Evolutionary conservation across 495 filamentous ascomycete species (phyloP), one percentile per base, ranked within the genome.

Genomic region (Penicillium goetzii): DNA sequence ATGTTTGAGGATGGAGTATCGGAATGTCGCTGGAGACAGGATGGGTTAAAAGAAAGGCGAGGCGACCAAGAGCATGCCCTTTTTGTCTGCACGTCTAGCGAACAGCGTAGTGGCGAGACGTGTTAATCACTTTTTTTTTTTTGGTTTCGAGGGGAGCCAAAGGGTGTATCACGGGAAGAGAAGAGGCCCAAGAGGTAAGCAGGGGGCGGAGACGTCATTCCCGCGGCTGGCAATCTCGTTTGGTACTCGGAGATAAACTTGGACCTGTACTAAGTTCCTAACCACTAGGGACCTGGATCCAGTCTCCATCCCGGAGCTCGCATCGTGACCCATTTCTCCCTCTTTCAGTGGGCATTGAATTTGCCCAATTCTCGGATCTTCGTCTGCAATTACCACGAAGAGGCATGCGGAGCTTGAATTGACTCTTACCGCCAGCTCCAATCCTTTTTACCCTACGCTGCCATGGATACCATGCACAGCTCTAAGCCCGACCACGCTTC

Each of bases 191-290:
- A 21, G 30, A 33, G 17, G 14, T 52, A 58, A 52, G 57, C 65
- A 63, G 62, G 49, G 36, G 56, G 55, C 25, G 56, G 32, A 63
- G 67, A 72, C 76, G 76, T 78, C 76, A 78, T 78, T 73, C 68
- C 68, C 66, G 68, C 71, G 45, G 54, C 51, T 32, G 51, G 11
- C n/a, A 58, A 59, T 33, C 49, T 55, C 61, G 62, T 59, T 56
- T 68, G 30, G 36, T 36, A 3, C 36, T 55, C 34, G 56, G 43
- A 38, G 53, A 45, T 55, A 52, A 60, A 19, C 45, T 60, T 55
- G 59, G 58, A 51, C 33, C 58, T 50, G 34, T 26, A 30, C 50
- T n/a, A 32, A 12, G 10, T 25, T 33, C 17, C 36, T 23, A n/a
- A n/a, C 33, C 9, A 11, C 15, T 6, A 10, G 4, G 23, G 23